phyloP scores from a whole-genome alignment of 495 filamentous ascomycete genomes.

The Neurospora sp. region DNA sequence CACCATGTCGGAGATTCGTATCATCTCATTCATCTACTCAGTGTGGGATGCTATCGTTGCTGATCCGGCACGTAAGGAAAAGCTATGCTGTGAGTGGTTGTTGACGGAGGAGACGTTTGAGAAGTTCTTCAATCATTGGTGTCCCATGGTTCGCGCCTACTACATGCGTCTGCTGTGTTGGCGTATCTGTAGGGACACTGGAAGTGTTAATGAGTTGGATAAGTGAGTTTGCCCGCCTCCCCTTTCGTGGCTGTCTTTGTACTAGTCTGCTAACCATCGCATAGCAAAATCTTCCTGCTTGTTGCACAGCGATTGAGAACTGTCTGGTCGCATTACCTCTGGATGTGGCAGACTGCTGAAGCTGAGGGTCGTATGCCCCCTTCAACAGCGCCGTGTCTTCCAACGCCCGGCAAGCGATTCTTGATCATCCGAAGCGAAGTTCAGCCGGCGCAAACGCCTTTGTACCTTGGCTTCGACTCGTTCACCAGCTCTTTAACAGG shows the following conservation, averaged over 20 bases:
- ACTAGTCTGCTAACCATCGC: slow-evolving; percentile 7
- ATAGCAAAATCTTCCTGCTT: slow-evolving; percentile 57
- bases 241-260: neutral
- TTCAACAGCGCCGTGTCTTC: slow-evolving; percentile 74
- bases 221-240: slow-evolving; percentile 46
- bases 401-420: slow-evolving; percentile 82
- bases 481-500: slow-evolving; percentile 14
- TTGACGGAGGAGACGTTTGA: slow-evolving; percentile 71
- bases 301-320: slow-evolving; percentile 60
- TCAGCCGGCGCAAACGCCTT: slow-evolving; percentile 41
- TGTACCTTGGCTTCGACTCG: slow-evolving; percentile 32
- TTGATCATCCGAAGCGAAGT: slow-evolving; percentile 86
- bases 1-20: slow-evolving; percentile 83
- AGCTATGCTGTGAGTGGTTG: slow-evolving; percentile 70
- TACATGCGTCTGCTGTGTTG: slow-evolving; percentile 91
- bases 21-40: slow-evolving; percentile 76
- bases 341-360: slow-evolving; percentile 55
- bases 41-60: slow-evolving; percentile 67
- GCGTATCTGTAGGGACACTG: slow-evolving; percentile 75
- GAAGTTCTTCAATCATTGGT: slow-evolving; percentile 91
- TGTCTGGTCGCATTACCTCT: slow-evolving; percentile 72
- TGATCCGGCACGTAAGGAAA: slow-evolving; percentile 58
- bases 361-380: slow-evolving; percentile 43
- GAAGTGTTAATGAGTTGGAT: slow-evolving; percentile 55
- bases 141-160: slow-evolving; percentile 94